A percentile compares a stretch with the other conserved stretches of the same genome.
Evolutionary conservation across 139 green algal genomes (phyloP).

Genomic region (Picochlorum sp.): DNA sequence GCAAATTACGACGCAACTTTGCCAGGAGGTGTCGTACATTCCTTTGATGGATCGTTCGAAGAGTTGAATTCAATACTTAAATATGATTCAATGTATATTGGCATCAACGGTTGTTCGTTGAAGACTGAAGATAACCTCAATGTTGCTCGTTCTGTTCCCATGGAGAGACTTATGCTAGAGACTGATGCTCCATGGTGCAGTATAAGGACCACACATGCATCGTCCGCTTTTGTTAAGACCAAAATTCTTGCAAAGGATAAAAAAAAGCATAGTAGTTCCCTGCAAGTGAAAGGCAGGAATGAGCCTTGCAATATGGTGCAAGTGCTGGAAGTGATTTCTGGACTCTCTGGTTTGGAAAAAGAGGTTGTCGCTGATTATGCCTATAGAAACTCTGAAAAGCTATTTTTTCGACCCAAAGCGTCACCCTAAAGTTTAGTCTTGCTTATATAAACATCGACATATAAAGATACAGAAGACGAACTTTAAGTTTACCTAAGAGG

Average conservation of each 20-base stretch:
- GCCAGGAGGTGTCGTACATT: conserved; percentile 65
- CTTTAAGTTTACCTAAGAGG: too few species aligned
- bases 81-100: conserved; percentile 19
- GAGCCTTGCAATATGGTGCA: conserved; percentile 67
- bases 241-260: conserved; percentile 41
- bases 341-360: not conserved
- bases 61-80: conserved; percentile 52
- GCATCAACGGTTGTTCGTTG: conserved; percentile 82
- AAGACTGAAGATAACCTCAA: conserved; percentile 75
- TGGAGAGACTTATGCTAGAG: conserved; percentile 70
- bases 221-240: conserved; percentile 25
- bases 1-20: conserved; percentile 12
- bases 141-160: conserved; percentile 47
- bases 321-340: conserved; percentile 55
- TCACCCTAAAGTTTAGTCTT: too few species aligned
- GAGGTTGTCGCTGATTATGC: conserved; percentile 20
- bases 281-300: conserved; percentile 74
- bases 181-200: conserved; percentile 85
- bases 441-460: too few species aligned
- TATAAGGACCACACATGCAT: conserved; percentile 39
- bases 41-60: conserved; percentile 61
- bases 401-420: conserved; percentile 25
- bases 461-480: too few species aligned
- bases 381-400: conserved; percentile 20
- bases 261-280: conserved; percentile 55